phyloP scores from a whole-genome alignment of 148 eudicot species.

The Persicaria tinctoria region DNA sequence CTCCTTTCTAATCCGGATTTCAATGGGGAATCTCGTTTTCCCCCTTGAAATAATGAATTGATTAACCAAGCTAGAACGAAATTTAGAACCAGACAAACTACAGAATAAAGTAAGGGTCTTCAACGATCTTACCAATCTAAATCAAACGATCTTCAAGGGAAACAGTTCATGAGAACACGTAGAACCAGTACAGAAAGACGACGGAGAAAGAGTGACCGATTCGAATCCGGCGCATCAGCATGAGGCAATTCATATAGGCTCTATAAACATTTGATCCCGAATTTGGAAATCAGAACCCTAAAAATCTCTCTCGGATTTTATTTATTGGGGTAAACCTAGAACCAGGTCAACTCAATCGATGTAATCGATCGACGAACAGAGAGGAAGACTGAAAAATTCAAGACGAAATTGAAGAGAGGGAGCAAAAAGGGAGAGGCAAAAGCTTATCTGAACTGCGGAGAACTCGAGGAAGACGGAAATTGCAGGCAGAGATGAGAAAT shows the following conservation, averaged over 20 bases:
- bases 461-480: not conserved
- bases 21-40: not conserved
- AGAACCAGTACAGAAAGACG: constrained; percentile 91
- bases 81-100: not conserved
- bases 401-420: not conserved
- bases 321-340: not conserved
- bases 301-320: not conserved
- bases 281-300: not conserved
- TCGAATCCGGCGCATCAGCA: constrained; percentile 63
- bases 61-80: not conserved
- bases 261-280: constrained; percentile 21
- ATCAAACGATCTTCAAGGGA: constrained; percentile 1
- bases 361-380: not conserved
- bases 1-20: not conserved
- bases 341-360: constrained; percentile 2
- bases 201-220: constrained; percentile 87
- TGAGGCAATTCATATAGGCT: constrained; percentile 35
- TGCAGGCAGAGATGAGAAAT: not conserved
- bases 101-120: not conserved
- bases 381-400: not conserved
- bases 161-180: constrained; percentile 59
- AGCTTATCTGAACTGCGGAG: constrained; percentile 5
- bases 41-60: not conserved
- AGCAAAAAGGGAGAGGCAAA: not conserved
- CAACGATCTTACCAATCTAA: not conserved